Evolutionary conservation across 2,329 filamentous ascomycete genomes (phyloP).

Genomic region (Trichoderma semiorbis): DNA sequence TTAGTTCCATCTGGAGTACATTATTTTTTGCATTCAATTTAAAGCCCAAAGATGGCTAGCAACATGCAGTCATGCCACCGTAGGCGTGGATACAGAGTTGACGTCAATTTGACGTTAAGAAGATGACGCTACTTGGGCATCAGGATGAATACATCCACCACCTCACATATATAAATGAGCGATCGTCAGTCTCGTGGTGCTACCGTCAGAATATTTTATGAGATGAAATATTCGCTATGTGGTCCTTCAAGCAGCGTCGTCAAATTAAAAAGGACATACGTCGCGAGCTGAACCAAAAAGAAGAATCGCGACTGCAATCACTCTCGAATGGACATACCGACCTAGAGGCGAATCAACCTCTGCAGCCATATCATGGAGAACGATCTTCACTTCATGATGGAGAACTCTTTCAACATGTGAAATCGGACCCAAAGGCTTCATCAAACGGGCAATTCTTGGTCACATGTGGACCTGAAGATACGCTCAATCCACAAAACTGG

Average conservation of each 20-base stretch:
- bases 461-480: constrained; percentile 27
- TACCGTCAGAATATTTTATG: background rate
- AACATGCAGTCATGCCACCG: background rate
- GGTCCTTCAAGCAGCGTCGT: background rate
- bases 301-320: background rate
- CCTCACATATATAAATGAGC: background rate
- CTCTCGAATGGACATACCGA: background rate
- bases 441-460: background rate
- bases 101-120: constrained; percentile 1
- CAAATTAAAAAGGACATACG: background rate
- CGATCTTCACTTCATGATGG: background rate
- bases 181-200: background rate
- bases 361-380: background rate
- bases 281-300: background rate
- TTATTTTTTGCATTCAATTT: background rate
- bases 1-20: background rate
- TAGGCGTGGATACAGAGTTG: background rate
- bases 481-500: constrained; percentile 43
- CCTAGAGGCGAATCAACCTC: background rate
- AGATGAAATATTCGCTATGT: background rate
- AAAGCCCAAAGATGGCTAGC: background rate
- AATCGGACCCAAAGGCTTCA: background rate
- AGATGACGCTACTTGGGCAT: background rate
- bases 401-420: background rate
- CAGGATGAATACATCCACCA: background rate